These are phyloP conservation scores for Tilletiaria anomala DNA, from an alignment of 1,284 basidiomycete species.

Conservation along the genomic window DNA sequence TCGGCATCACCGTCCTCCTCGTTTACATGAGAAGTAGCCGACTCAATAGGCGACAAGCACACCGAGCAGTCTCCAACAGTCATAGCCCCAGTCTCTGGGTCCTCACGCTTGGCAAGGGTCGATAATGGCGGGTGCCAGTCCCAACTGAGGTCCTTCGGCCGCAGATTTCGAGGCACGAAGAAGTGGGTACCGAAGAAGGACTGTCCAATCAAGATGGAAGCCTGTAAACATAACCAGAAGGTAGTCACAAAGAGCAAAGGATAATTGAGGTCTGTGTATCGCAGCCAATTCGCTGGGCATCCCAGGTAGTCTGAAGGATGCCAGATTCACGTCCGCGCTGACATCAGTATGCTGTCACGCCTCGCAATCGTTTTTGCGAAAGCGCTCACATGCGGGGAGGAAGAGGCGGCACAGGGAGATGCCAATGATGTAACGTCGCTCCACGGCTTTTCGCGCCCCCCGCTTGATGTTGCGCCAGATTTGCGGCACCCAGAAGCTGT, in stretches of 20 bases:
- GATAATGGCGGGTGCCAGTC: slow-evolving; percentile 32
- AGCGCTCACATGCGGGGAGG: slow-evolving; percentile 22
- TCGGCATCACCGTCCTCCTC: slow-evolving; percentile 5
- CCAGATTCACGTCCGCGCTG: not conserved
- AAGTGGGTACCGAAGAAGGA: slow-evolving; percentile 29
- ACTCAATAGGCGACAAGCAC: slow-evolving; percentile 31
- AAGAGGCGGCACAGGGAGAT: slow-evolving; percentile 30
- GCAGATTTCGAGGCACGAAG: slow-evolving; percentile 21
- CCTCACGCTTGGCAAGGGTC: no score
- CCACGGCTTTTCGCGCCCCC: slow-evolving; percentile 20
- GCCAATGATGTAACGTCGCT: slow-evolving; percentile 26
- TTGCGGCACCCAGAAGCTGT: slow-evolving; percentile 25
- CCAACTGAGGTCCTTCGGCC: slow-evolving; percentile 14
- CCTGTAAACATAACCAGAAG: not conserved
- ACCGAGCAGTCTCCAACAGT: slow-evolving; percentile 39
- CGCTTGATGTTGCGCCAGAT: slow-evolving; percentile 29
- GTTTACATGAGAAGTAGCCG: no score
- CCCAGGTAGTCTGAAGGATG: not conserved
- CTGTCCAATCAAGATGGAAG: no score
- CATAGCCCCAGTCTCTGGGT: no score
- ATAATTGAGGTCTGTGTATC: slow-evolving; percentile 1
- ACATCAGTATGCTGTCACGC: not conserved
- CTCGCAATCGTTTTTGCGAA: not conserved
- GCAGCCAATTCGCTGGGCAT: slow-evolving; percentile 3
- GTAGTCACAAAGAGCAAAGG: slow-evolving; percentile 4